These are phyloP conservation scores for Scedosporium aurantiacum DNA, from an alignment of 2,329 filamentous ascomycete genomes.

Conservation along the genomic window DNA sequence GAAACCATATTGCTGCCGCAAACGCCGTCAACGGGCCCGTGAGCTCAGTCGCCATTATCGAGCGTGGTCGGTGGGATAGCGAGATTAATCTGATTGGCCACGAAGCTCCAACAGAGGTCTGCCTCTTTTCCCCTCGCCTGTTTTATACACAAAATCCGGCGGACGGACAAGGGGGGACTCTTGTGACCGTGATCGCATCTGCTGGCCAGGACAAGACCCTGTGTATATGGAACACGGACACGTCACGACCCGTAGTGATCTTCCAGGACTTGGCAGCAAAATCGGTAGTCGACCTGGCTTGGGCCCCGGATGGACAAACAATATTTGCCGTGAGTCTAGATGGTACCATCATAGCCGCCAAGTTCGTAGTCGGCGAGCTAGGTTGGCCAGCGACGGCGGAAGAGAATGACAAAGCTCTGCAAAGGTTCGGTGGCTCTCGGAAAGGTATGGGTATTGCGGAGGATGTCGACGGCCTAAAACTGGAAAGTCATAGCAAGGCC, in stretches of 20 bases:
- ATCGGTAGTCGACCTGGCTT: conserved; percentile 86
- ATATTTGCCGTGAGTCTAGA: conserved; percentile 82
- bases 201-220: conserved; percentile 94
- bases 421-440: conserved; percentile 82
- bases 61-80: conserved; percentile 83
- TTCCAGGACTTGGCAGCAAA: conserved; percentile 82
- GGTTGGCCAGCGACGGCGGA: conserved; percentile 77
- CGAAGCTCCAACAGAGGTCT: conserved; percentile 93
- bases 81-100: conserved; percentile 97
- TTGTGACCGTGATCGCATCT: conserved; percentile 90
- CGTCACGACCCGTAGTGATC: conserved; percentile 80
- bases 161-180: conserved; percentile 31
- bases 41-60: conserved; percentile 92
- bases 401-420: conserved; percentile 85
- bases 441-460: conserved; percentile 86
- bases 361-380: conserved; percentile 78
- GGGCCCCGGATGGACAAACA: conserved; percentile 83
- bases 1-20: conserved; percentile 90
- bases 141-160: conserved; percentile 64
- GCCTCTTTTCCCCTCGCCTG: conserved; percentile 86
- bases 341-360: conserved; percentile 70
- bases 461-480: conserved; percentile 73
- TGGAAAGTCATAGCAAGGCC: conserved; percentile 87
- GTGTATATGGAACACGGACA: conserved; percentile 96
- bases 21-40: conserved; percentile 97